phyloP scores from a whole-genome alignment of 169 alveolate genomes.

The Cryptosporidium ubiquitum region DNA sequence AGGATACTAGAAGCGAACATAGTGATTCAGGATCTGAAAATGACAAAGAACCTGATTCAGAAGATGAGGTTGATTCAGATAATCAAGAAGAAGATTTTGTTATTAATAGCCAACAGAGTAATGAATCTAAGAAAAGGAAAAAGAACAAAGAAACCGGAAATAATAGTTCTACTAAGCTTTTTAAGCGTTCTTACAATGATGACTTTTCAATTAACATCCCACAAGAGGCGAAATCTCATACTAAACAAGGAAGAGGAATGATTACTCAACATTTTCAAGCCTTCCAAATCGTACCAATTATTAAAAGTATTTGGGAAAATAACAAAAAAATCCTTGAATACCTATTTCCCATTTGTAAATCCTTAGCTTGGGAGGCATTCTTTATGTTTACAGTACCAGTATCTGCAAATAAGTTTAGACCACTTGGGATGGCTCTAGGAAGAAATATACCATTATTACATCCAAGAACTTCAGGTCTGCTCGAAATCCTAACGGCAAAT shows the following conservation, averaged over 20 bases:
- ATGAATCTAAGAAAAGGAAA: conserved; percentile 27
- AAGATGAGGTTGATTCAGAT: background rate
- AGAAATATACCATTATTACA: conserved; percentile 77
- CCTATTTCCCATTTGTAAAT: conserved; percentile 82
- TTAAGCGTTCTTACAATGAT: conserved; percentile 45
- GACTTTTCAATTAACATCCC: conserved; percentile 57
- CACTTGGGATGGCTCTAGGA: conserved; percentile 76
- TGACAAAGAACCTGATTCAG: background rate
- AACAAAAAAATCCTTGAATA: conserved; percentile 79
- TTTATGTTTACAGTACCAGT: conserved; percentile 85
- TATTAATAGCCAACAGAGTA: background rate
- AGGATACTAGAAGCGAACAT: background rate
- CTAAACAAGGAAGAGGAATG: conserved; percentile 80
- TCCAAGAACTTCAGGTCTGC: conserved; percentile 80
- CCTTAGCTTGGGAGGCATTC: conserved; percentile 79
- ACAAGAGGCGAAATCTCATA: conserved; percentile 75
- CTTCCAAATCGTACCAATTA: conserved; percentile 84
- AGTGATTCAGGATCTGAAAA: conserved; percentile 6
- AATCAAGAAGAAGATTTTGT: background rate
- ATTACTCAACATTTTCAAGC: conserved; percentile 83
- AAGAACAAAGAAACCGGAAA: background rate
- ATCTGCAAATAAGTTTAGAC: conserved; percentile 83
- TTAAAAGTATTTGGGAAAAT: conserved; percentile 80
- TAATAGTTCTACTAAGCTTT: conserved; percentile 3
- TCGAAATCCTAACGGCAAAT: conserved; percentile 81